phyloP scores from a whole-genome alignment of 1,284 basidiomycete genomes.

The Vanrija sp. region DNA sequence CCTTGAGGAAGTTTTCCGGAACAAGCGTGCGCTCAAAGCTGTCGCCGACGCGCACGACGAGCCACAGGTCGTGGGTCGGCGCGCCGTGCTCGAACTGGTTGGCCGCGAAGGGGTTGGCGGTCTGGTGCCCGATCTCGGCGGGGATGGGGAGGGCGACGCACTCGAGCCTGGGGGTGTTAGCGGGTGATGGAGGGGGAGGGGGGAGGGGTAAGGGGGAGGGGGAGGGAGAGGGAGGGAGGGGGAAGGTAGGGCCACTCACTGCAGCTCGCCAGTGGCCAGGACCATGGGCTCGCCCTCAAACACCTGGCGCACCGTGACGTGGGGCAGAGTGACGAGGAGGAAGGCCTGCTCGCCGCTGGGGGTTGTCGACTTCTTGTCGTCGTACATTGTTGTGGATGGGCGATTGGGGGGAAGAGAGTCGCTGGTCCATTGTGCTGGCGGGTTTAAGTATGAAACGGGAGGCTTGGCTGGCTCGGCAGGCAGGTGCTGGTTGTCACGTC shows the following conservation, averaged over 20 bases:
- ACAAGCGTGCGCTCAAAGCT: conserved; percentile 44
- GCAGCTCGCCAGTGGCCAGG: conserved; percentile 38
- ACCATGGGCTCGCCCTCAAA: conserved; percentile 36
- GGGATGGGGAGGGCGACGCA: conserved; percentile 47
- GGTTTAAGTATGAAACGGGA: too few relatives aligned
- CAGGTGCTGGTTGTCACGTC: too few relatives aligned
- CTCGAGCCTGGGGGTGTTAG: conserved; percentile 34
- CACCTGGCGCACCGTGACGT: conserved; percentile 20
- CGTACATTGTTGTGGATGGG: too few relatives aligned
- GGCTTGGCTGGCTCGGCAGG: too few relatives aligned
- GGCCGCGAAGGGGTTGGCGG: conserved; percentile 46
- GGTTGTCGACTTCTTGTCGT: background rate
- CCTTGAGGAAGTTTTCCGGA: conserved; percentile 28
- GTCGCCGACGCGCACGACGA: conserved; percentile 41
- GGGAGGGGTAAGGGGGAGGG: background rate
- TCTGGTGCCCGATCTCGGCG: conserved; percentile 41
- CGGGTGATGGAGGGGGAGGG: background rate
- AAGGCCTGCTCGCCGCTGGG: conserved; percentile 1
- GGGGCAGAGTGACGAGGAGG: conserved; percentile 15
- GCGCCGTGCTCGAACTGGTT: conserved; percentile 29
- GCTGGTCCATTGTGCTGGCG: too few relatives aligned
- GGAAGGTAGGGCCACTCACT: conserved; percentile 22
- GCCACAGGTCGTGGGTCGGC: conserved; percentile 48
- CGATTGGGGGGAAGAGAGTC: too few relatives aligned
- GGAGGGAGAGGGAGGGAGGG: background rate